Evolutionary conservation across 805 yeast species (phyloP), one percentile per base, ranked within the genome.

Genomic region (Starmera dryadoides): DNA sequence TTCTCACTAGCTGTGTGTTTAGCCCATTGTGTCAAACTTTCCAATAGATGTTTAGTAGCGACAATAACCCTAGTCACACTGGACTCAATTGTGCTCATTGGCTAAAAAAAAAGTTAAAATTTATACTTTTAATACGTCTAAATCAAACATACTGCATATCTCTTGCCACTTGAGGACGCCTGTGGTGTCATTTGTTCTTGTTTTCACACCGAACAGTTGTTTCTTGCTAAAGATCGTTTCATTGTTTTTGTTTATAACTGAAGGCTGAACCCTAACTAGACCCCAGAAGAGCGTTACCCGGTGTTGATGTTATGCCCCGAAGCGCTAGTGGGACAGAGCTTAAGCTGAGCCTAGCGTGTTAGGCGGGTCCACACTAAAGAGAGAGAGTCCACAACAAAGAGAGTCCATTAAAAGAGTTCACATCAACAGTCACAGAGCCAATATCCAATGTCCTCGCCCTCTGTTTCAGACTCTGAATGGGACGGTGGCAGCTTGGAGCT

Each of bases 1-100:
- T 76, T 75, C 34, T 89, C 98, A 19, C 81, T 72, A 6, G 86
- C 88, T n/a, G 74, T 70, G 18, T 76, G 77, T 44, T 77, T 71
- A 1, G 98, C 89, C 99, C 99, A 93, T 44, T 79, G 86, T 0
- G 94, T 86, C 37, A 93, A 64, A 15, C 86, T 73, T 51, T 86
- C 95, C n/a, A 93, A 66, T 11, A 91, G 67, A 42, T 86, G 88
- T 52, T 91, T 91, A 0, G 98, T 88, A 1, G 95, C 83, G 29
- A 89, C 89, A 34, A 93, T 69, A 20, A 91, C 69, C 43, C 87
- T 63, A 16, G 95, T 77, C 34, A 84, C 85, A 50, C 89, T 75
- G 35, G 88, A 76, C 54, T 86, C 95, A 37, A 82, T 80, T 9
- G 89, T 76, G 43, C 69, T 64, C 62, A 58, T 52, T 49, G 50